Conservation (phyloP, 371 early-diverging fungal species). For the Dipsacomyces acuminosporus region DNA sequence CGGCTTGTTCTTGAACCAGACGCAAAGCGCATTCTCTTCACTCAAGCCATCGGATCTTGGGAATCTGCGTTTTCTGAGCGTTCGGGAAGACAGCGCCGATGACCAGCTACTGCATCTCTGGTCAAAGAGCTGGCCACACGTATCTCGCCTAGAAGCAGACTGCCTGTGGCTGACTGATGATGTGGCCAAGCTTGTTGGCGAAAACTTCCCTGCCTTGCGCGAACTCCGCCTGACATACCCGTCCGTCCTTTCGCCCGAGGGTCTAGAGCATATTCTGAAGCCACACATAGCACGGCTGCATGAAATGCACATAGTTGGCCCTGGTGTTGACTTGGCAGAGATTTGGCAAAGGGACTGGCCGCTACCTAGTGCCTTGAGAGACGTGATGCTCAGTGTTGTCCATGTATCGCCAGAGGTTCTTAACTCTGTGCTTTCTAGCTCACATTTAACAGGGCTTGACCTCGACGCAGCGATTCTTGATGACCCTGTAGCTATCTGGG, state of each 20-base stretch:
- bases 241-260: background rate
- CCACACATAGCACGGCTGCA: background rate
- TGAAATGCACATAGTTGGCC: background rate
- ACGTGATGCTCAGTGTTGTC: constrained; percentile 1
- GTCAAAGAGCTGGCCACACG: background rate
- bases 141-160: background rate
- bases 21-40: background rate
- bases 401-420: constrained; percentile 1
- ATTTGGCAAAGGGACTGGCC: background rate
- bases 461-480: no score
- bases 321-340: background rate
- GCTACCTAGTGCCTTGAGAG: background rate
- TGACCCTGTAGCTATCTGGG: no score
- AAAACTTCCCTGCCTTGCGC: background rate
- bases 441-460: no score
- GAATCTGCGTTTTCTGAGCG: background rate
- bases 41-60: background rate
- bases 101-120: background rate
- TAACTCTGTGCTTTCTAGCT: background rate
- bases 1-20: background rate
- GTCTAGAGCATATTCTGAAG: background rate
- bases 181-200: background rate
- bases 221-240: background rate
- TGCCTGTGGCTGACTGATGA: background rate
- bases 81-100: background rate